Conservation (phyloP, 805 yeast species). For the Jamesozyma hellenica region DNA sequence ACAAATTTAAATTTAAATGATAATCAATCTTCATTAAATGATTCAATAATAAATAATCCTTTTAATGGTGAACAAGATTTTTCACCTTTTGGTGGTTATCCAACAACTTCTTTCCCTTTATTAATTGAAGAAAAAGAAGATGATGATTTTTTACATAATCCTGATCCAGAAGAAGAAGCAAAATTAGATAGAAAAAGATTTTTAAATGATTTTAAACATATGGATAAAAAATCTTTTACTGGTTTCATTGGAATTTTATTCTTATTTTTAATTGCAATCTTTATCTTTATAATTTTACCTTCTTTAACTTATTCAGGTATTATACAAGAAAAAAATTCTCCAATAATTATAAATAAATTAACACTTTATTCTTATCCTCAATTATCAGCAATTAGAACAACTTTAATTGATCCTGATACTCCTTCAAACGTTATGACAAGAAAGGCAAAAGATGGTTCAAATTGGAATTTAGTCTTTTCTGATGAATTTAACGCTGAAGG, state of each 20-base stretch:
- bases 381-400: constrained; percentile 42
- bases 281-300: constrained; percentile 72
- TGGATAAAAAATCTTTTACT: constrained; percentile 53
- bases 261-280: constrained; percentile 50
- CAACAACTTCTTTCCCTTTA: constrained; percentile 84
- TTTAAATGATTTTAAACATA: constrained; percentile 48
- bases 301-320: constrained; percentile 76
- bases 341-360: constrained; percentile 30
- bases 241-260: constrained; percentile 53
- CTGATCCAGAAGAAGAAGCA: constrained; percentile 90
- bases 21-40: constrained; percentile 8
- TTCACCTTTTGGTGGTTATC: constrained; percentile 94
- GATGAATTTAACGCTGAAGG: constrained; percentile 90
- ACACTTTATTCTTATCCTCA: constrained; percentile 42
- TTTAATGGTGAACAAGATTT: constrained; percentile 44
- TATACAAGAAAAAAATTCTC: constrained; percentile 22
- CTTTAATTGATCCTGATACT: constrained; percentile 53
- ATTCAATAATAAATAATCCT: constrained; percentile 26
- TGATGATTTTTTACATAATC: constrained; percentile 92
- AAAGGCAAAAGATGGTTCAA: constrained; percentile 48
- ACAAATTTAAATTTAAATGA: constrained; percentile 19
- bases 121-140: constrained; percentile 88
- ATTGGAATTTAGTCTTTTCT: constrained; percentile 72
- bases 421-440: constrained; percentile 41
- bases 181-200: constrained; percentile 66